Conservation (phyloP, 345 rosid genomes). For the Populus pruinosa region DNA sequence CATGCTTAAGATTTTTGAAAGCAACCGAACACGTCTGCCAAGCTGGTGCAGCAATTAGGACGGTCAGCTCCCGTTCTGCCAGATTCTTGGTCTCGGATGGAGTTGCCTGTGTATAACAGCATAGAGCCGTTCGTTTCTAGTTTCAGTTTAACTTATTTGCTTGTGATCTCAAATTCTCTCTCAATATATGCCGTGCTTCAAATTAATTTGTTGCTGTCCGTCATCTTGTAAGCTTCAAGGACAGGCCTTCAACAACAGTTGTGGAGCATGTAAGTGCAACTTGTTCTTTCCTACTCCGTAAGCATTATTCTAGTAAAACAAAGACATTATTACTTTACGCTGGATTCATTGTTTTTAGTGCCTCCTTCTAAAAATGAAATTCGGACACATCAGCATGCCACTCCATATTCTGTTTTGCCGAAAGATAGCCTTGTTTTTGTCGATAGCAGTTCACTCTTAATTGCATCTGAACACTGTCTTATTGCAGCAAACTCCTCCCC, state of each 20-base stretch:
- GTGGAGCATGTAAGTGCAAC: not conserved
- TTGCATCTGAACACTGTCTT: no score
- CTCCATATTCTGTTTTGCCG: no score
- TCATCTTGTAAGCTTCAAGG: not conserved
- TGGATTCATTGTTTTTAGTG: not conserved
- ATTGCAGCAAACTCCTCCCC: no score
- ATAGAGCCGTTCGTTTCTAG: slow-evolving; percentile 64
- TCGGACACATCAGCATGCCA: not conserved
- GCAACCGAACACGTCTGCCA: slow-evolving; percentile 65
- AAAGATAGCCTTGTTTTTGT: no score
- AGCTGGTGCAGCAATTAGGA: slow-evolving; percentile 70
- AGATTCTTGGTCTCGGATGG: slow-evolving; percentile 91
- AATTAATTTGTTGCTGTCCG: not conserved
- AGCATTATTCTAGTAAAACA: no score
- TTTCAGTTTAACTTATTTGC: slow-evolving; percentile 5
- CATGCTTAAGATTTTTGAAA: slow-evolving; percentile 70
- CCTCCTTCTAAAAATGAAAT: not conserved
- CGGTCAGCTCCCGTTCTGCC: slow-evolving; percentile 63
- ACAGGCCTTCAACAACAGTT: not conserved
- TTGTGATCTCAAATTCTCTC: not conserved
- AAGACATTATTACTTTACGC: not conserved
- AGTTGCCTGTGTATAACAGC: slow-evolving; percentile 74
- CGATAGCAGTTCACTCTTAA: no score
- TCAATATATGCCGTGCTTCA: not conserved
- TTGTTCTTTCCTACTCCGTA: not conserved